phyloP scores from a whole-genome alignment of 345 rosid species.

The Isatis tinctoria region DNA sequence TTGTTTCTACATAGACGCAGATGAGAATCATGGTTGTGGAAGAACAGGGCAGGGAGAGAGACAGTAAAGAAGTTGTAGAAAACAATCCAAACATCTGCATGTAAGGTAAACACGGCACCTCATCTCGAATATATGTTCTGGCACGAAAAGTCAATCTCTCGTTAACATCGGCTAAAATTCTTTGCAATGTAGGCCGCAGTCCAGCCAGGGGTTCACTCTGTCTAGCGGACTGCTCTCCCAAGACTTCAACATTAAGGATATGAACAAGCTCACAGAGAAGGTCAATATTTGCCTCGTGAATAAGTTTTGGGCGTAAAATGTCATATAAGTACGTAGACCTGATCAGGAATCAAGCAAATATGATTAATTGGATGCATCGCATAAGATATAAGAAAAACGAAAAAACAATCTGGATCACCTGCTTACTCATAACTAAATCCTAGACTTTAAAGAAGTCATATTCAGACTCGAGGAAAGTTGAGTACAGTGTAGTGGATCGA shows the following conservation, averaged over 20 bases:
- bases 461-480: slow-evolving; percentile 6
- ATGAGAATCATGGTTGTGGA: background rate
- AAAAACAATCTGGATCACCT: slow-evolving; percentile 1
- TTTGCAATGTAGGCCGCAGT: slow-evolving; percentile 76
- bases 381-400: background rate
- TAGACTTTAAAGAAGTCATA: background rate
- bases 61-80: background rate
- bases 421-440: background rate
- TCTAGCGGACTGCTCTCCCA: slow-evolving; percentile 81
- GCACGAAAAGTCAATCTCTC: slow-evolving; percentile 97
- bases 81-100: slow-evolving; percentile 10
- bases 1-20: slow-evolving; percentile 8
- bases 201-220: slow-evolving; percentile 81
- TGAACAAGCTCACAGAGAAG: slow-evolving; percentile 94
- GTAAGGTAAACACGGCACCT: slow-evolving; percentile 43
- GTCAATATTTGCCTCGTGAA: slow-evolving; percentile 84
- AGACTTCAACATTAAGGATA: slow-evolving; percentile 89
- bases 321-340: slow-evolving; percentile 93
- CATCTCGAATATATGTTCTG: slow-evolving; percentile 92
- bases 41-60: background rate
- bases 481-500: background rate
- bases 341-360: slow-evolving; percentile 9
- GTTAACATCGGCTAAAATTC: slow-evolving; percentile 88
- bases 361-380: background rate
- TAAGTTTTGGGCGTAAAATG: slow-evolving; percentile 88